These are phyloP conservation scores for Boletus eberwhitei DNA, from an alignment of 768 basidiomycete genomes.

Conservation along the genomic window DNA sequence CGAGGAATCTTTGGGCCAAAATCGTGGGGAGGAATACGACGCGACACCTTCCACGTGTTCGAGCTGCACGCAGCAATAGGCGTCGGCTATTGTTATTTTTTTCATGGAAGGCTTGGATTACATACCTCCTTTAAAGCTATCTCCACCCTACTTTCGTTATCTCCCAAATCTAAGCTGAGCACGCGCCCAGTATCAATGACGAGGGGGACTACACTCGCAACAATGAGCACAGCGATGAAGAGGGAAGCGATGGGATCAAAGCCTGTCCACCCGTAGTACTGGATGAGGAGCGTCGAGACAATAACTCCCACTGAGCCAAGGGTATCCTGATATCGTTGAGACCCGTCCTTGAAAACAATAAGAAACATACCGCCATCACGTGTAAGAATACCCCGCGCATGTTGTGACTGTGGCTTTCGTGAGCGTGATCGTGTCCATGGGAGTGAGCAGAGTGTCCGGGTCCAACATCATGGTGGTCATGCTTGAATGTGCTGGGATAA, in stretches of 20 bases:
- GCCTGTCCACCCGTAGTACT: slow-evolving; percentile 96
- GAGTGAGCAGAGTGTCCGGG: slow-evolving; percentile 48
- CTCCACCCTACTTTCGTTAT: slow-evolving; percentile 51
- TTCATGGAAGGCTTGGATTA: neutral
- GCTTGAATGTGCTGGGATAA: slow-evolving; percentile 50
- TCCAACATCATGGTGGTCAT: slow-evolving; percentile 34
- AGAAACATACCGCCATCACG: slow-evolving; percentile 78
- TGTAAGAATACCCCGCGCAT: slow-evolving; percentile 99
- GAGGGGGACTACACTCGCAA: slow-evolving; percentile 92
- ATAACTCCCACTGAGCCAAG: slow-evolving; percentile 98
- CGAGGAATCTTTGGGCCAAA: slow-evolving; percentile 94
- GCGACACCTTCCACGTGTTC: slow-evolving; percentile 72
- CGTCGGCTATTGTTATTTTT: slow-evolving; percentile 1
- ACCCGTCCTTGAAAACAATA: neutral
- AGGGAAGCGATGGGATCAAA: slow-evolving; percentile 98
- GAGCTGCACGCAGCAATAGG: slow-evolving; percentile 44
- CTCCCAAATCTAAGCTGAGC: slow-evolving; percentile 81
- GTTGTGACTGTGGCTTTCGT: slow-evolving; percentile 92
- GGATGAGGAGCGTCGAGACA: slow-evolving; percentile 91
- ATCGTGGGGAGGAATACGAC: slow-evolving; percentile 77
- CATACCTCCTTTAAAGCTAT: slow-evolving; percentile 63
- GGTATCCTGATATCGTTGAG: slow-evolving; percentile 61
- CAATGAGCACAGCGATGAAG: slow-evolving; percentile 93
- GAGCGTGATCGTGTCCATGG: slow-evolving; percentile 51
- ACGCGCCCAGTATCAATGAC: slow-evolving; percentile 92